Conservation (phyloP, 106 monocot genomes). For the Dendrobium nobile region DNA sequence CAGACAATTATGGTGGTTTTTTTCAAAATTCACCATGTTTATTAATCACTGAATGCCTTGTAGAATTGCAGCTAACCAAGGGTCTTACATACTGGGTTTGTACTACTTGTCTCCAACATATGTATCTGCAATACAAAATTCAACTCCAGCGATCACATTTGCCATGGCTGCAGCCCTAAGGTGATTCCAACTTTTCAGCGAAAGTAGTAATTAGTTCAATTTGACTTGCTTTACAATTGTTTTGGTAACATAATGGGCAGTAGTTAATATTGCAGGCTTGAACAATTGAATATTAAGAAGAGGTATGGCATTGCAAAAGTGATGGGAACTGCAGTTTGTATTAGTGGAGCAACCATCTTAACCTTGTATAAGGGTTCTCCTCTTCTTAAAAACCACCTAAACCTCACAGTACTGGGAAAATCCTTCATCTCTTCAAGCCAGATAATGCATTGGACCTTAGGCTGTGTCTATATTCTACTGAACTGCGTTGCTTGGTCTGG, state of each 20-base stretch:
- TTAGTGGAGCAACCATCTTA: slow-evolving; percentile 73
- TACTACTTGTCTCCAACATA: slow-evolving; percentile 77
- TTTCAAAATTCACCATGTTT: neutral
- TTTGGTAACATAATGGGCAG: neutral
- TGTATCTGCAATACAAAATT: slow-evolving; percentile 83
- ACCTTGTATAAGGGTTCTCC: slow-evolving; percentile 85
- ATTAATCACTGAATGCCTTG: neutral
- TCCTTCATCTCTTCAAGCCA: slow-evolving; percentile 23
- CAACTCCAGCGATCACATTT: slow-evolving; percentile 76
- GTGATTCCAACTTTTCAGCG: slow-evolving; percentile 7
- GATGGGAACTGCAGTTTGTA: slow-evolving; percentile 66
- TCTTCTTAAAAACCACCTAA: slow-evolving; percentile 23
- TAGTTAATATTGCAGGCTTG: slow-evolving; percentile 37
- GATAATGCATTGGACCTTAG: slow-evolving; percentile 72
- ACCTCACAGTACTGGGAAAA: slow-evolving; percentile 8
- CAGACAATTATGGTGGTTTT: neutral
- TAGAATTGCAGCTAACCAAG: slow-evolving; percentile 75
- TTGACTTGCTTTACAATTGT: no score
- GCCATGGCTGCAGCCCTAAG: slow-evolving; percentile 74
- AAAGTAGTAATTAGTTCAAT: neutral
- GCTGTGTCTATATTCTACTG: slow-evolving; percentile 68
- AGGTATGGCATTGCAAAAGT: slow-evolving; percentile 74
- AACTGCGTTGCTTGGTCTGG: slow-evolving; percentile 76
- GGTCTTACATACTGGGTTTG: slow-evolving; percentile 72
- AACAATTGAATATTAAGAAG: slow-evolving; percentile 43